Evolutionary conservation across 2,329 filamentous ascomycete genomes (phyloP), one percentile per base, ranked within the genome.

Genomic region (Chaetomium sp.): DNA sequence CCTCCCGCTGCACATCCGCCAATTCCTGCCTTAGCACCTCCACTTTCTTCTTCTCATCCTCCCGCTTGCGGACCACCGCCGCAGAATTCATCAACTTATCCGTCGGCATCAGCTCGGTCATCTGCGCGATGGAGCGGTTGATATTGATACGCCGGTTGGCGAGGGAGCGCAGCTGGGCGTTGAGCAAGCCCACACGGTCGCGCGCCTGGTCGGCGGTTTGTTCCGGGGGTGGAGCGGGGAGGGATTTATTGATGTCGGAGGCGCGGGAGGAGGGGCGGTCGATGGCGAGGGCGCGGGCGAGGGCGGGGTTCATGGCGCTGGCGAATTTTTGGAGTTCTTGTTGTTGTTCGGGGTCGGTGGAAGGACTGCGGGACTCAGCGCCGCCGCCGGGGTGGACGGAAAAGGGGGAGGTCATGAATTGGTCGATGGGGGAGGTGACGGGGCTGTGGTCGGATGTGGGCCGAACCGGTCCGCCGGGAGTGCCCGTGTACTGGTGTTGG

Each of bases 21-120:
- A 92, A 76, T 68, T 91, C 87, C 50, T 72, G 71, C 56, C 80
- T 79, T 51, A 91, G 74, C 27, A 74, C 77, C 60, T 85, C 81
- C 0, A 94, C 82, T 67, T 87, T 89, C 42, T 75, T 72, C 69
- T 84, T 84, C 69, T 84, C 77, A 57, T 67, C 64, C 70, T 81
- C 80, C 48, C 81, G 77, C 67, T 77, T 79, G 46, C 70, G 72
- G 48, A 79, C 62, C 37, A 88, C 84, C 49, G 87, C 80, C 7
- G 83, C 78, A 63, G 85, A 86, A 35, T 84, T 81, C 66, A 88
- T 74, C 41, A 89, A 76, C 59, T 80, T 82, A 67, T 88, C 85
- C 38, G 79, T 83, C 42, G 87, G 87, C 76, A 91, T 87, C 56
- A 91, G 78, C 68, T 89, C 84, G 56, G 85, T 89, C 76, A 92